A percentile compares a stretch with the other conserved stretches of the same genome.
These are phyloP conservation scores for Sextonia rubra DNA, from an alignment of 164 flowering plant genomes.

Conservation along the genomic window DNA sequence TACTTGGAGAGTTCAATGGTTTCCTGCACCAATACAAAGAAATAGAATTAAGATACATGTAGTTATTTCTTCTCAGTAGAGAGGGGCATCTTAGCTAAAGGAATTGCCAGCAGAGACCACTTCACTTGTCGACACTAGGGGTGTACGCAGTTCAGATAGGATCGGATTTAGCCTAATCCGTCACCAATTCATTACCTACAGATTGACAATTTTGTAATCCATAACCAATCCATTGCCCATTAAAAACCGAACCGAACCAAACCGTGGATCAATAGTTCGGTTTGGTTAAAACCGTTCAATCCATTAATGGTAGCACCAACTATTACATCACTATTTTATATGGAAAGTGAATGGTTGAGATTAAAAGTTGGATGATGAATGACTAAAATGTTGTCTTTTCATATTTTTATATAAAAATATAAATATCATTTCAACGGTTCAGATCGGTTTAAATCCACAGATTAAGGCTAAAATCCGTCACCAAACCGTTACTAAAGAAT, in stretches of 20 bases:
- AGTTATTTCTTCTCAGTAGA: background rate
- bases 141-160: background rate
- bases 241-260: too few species aligned
- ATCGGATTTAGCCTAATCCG: background rate
- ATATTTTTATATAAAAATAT: background rate
- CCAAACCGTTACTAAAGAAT: too few species aligned
- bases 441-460: too few species aligned
- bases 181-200: too few species aligned
- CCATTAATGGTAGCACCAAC: too few species aligned
- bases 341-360: background rate
- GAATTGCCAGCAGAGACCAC: background rate
- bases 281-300: too few species aligned
- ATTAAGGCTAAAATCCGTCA: too few species aligned
- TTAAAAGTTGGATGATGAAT: too few species aligned
- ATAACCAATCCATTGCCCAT: too few species aligned
- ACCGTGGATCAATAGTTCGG: too few species aligned
- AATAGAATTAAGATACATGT: background rate
- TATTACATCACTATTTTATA: background rate
- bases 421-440: background rate
- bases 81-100: background rate
- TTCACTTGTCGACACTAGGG: background rate
- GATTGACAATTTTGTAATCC: too few species aligned
- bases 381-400: too few species aligned
- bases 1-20: conserved; percentile 2
- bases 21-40: conserved; percentile 22